Percentiles rank a stretch among this genome's conserved stretches.
These are phyloP conservation scores for Phoma herbarum DNA, from an alignment of 2,329 filamentous ascomycete genomes.

Conservation along the genomic window DNA sequence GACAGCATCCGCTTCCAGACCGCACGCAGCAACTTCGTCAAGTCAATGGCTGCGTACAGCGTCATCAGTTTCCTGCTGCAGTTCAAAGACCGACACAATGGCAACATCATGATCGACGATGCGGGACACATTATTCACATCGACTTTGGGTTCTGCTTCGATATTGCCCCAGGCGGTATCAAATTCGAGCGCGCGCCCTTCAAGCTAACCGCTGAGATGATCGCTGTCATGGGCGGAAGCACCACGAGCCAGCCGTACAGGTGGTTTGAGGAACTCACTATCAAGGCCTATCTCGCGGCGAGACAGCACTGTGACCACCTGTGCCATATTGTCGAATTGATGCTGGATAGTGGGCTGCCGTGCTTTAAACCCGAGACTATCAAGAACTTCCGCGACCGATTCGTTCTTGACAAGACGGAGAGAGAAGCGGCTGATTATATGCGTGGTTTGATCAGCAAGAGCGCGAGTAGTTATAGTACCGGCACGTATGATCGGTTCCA, in stretches of 20 bases:
- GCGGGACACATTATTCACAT: slow-evolving; percentile 97
- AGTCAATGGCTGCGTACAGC: slow-evolving; percentile 98
- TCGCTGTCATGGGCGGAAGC: slow-evolving; percentile 94
- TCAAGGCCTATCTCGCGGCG: slow-evolving; percentile 92
- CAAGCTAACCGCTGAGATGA: slow-evolving; percentile 97
- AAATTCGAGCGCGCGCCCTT: slow-evolving; percentile 98
- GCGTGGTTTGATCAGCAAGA: slow-evolving; percentile 86
- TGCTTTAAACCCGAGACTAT: slow-evolving; percentile 98
- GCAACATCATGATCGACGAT: slow-evolving; percentile 99
- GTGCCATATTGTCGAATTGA: slow-evolving; percentile 86
- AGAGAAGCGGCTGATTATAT: slow-evolving; percentile 95
- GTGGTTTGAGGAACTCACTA: slow-evolving; percentile 94
- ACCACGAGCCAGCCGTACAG: slow-evolving; percentile 87
- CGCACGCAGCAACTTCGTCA: slow-evolving; percentile 96
- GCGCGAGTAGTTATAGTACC: slow-evolving; percentile 88
- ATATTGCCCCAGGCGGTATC: slow-evolving; percentile 95
- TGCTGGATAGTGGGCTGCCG: slow-evolving; percentile 94
- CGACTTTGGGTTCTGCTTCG: slow-evolving; percentile 99
- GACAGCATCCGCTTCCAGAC: slow-evolving; percentile 95
- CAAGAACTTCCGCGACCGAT: slow-evolving; percentile 88
- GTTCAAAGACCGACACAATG: slow-evolving; percentile 99
- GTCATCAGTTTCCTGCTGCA: slow-evolving; percentile 96
- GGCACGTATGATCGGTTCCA: slow-evolving; percentile 99
- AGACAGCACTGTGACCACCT: slow-evolving; percentile 89
- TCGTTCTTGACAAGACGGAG: slow-evolving; percentile 91